Conservation (phyloP, 257 asterid genomes). For the Prunella vulgaris region DNA sequence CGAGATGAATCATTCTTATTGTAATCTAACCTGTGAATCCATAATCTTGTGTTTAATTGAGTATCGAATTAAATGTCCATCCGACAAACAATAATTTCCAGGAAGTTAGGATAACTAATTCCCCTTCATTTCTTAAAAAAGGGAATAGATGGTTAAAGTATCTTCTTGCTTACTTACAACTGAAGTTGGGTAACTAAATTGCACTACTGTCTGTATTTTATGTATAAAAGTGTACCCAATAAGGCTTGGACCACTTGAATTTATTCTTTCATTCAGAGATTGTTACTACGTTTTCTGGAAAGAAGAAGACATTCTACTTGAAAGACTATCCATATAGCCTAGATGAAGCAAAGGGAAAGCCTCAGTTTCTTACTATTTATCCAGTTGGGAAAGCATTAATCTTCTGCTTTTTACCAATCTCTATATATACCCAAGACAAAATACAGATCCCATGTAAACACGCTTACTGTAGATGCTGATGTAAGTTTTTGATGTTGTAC, state of each 20-base stretch:
- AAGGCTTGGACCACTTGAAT: not conserved
- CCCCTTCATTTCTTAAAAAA: not conserved
- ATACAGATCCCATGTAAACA: not conserved
- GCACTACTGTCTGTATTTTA: not conserved
- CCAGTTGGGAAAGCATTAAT: not conserved
- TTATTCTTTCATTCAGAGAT: not conserved
- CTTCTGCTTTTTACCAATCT: not conserved
- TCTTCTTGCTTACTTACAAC: not conserved
- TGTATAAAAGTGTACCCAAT: not conserved
- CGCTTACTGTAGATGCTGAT: not conserved
- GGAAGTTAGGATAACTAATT: conserved; percentile 9
- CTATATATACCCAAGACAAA: not conserved
- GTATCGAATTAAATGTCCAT: not conserved
- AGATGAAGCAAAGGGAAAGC: not conserved
- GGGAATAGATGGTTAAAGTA: not conserved
- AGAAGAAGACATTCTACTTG: not conserved
- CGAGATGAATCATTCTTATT: not conserved
- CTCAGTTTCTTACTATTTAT: too few species aligned
- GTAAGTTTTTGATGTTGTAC: not conserved
- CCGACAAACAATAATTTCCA: not conserved
- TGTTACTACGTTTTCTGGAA: not conserved
- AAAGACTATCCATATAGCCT: not conserved
- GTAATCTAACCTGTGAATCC: not conserved
- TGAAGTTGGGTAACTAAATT: not conserved
- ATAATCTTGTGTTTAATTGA: not conserved